Evolutionary conservation across 768 basidiomycete genomes (phyloP).

Genomic region (Termitomyces sp.): DNA sequence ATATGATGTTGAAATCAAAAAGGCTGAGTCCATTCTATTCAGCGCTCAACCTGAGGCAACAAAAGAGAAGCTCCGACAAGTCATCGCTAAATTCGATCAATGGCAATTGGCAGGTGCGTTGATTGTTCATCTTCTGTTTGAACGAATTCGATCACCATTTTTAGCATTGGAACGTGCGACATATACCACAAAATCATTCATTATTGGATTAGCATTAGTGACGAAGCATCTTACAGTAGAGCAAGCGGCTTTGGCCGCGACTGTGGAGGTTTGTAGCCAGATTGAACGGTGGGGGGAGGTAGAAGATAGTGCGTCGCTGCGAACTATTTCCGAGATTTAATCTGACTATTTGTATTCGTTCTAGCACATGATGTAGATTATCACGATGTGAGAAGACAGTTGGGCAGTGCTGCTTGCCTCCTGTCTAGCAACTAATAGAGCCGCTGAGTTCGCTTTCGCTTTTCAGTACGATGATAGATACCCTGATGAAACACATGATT

Average conservation of each 20-base stretch:
- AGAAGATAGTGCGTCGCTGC: constrained; percentile 80
- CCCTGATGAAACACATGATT: not conserved
- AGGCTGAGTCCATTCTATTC: constrained; percentile 67
- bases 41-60: constrained; percentile 68
- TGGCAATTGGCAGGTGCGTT: constrained; percentile 87
- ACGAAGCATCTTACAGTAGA: constrained; percentile 73
- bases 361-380: constrained; percentile 97
- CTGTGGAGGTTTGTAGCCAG: constrained; percentile 93
- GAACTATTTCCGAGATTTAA: not conserved
- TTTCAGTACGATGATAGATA: not conserved
- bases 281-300: constrained; percentile 99
- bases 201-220: constrained; percentile 82
- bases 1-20: constrained; percentile 61
- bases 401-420: constrained; percentile 75
- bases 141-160: not conserved
- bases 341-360: constrained; percentile 6
- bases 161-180: constrained; percentile 89
- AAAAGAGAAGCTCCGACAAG: constrained; percentile 46
- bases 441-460: not conserved
- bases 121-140: not conserved
- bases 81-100: constrained; percentile 60
- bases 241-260: constrained; percentile 76
- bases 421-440: constrained; percentile 28
- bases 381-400: constrained; percentile 83
- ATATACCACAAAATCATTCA: constrained; percentile 84